Conservation (phyloP, 2,329 filamentous ascomycete species). For the Trichoderma sp. region DNA sequence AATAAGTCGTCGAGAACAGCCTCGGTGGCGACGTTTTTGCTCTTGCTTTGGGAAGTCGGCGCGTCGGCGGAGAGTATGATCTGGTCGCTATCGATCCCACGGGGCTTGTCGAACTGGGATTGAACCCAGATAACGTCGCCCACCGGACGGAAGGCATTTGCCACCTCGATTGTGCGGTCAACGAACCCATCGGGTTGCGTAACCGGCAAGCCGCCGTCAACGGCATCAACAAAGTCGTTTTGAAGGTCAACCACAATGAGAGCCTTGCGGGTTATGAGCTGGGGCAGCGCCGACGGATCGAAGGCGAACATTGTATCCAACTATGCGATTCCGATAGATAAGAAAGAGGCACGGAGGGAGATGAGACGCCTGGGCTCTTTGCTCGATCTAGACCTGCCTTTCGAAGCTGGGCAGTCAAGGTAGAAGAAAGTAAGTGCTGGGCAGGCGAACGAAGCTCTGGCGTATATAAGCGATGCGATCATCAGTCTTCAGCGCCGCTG, state of each 20-base stretch:
- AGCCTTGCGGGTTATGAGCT: slow-evolving; percentile 64
- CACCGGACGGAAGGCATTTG: slow-evolving; percentile 71
- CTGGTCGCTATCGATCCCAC: slow-evolving; percentile 57
- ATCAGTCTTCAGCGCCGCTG: not conserved
- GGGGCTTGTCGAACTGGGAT: slow-evolving; percentile 68
- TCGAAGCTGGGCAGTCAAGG: not conserved
- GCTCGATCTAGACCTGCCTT: not conserved
- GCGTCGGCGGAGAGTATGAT: slow-evolving; percentile 49
- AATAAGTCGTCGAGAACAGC: slow-evolving; percentile 18
- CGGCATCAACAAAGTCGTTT: slow-evolving; percentile 75
- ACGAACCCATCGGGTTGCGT: slow-evolving; percentile 66
- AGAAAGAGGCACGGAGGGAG: not conserved
- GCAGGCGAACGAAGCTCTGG: not conserved
- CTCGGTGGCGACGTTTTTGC: slow-evolving; percentile 14
- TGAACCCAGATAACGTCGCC: slow-evolving; percentile 82
- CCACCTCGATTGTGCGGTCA: slow-evolving; percentile 65
- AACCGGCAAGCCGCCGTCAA: slow-evolving; percentile 68
- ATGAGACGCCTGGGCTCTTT: not conserved
- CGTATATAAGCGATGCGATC: not conserved
- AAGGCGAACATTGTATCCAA: slow-evolving; percentile 55
- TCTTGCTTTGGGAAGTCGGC: slow-evolving; percentile 31
- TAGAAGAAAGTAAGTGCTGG: not conserved
- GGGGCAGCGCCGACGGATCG: slow-evolving; percentile 57
- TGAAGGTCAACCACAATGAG: slow-evolving; percentile 85
- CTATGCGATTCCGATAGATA: not conserved